Conservation (phyloP, 257 asterid species). For the Prunella vulgaris region DNA sequence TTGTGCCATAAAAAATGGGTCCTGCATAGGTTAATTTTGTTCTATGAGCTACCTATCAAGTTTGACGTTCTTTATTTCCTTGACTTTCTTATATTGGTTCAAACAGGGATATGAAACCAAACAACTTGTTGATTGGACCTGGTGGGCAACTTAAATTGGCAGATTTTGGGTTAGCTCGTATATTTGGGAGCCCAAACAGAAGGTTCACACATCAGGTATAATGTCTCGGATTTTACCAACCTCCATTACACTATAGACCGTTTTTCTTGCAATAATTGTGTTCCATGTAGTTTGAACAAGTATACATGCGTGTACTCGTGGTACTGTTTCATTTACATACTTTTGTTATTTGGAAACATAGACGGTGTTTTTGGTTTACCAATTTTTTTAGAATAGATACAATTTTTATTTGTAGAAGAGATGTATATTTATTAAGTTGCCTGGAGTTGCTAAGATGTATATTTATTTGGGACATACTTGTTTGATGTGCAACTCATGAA, state of each 20-base stretch:
- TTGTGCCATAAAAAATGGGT: slow-evolving; percentile 94
- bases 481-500: background rate
- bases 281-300: background rate
- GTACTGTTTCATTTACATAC: background rate
- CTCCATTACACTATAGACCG: background rate
- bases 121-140: slow-evolving; percentile 90
- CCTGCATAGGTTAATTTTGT: slow-evolving; percentile 69
- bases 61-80: slow-evolving; percentile 5
- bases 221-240: slow-evolving; percentile 10
- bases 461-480: slow-evolving; percentile 3
- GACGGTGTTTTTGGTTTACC: background rate
- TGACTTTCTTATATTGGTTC: slow-evolving; percentile 15
- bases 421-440: background rate
- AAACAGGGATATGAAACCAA: slow-evolving; percentile 97
- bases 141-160: slow-evolving; percentile 92
- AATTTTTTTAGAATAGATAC: background rate
- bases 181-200: slow-evolving; percentile 95
- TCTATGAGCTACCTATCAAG: slow-evolving; percentile 15
- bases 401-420: background rate
- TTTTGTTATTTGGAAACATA: background rate
- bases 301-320: background rate
- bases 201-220: slow-evolving; percentile 96
- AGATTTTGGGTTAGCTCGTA: slow-evolving; percentile 95
- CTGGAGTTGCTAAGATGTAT: background rate
- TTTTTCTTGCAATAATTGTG: background rate